A percentile compares a stretch with the other conserved stretches of the same genome.
Conservation (phyloP, 2,329 filamentous ascomycete species). For the Exophiala calicioides region DNA sequence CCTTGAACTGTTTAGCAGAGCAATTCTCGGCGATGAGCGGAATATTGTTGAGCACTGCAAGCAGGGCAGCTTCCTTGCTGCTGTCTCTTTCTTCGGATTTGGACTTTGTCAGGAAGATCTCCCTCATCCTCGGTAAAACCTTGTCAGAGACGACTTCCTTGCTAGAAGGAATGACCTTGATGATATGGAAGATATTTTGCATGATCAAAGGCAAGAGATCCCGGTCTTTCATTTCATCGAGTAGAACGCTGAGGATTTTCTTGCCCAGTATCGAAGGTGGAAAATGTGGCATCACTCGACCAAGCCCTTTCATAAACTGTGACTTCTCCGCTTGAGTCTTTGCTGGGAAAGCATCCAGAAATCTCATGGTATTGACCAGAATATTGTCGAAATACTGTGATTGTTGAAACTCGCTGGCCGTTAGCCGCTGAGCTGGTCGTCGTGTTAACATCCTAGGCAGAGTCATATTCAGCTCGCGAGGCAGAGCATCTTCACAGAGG, state of each 20-base stretch:
- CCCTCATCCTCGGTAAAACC: slow-evolving; percentile 79
- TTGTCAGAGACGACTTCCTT: slow-evolving; percentile 79
- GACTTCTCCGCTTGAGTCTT: slow-evolving; percentile 91
- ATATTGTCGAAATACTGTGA: slow-evolving; percentile 97
- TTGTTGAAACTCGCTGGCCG: slow-evolving; percentile 87
- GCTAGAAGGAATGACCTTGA: slow-evolving; percentile 74
- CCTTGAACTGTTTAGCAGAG: slow-evolving; percentile 90
- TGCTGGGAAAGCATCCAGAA: slow-evolving; percentile 84
- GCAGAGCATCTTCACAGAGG: slow-evolving; percentile 74
- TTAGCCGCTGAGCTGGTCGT: slow-evolving; percentile 81
- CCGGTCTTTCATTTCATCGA: slow-evolving; percentile 92
- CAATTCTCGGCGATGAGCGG: slow-evolving; percentile 74
- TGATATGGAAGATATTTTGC: slow-evolving; percentile 88
- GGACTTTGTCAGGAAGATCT: slow-evolving; percentile 69
- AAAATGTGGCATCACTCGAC: slow-evolving; percentile 85
- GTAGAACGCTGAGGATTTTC: slow-evolving; percentile 82
- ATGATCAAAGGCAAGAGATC: slow-evolving; percentile 82
- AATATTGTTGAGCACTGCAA: slow-evolving; percentile 87
- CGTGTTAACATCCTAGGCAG: slow-evolving; percentile 84
- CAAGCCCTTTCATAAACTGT: slow-evolving; percentile 85
- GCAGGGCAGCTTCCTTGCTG: slow-evolving; percentile 81
- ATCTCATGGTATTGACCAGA: slow-evolving; percentile 91
- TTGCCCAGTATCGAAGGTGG: slow-evolving; percentile 92
- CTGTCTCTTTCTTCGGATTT: slow-evolving; percentile 71
- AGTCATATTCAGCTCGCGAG: slow-evolving; percentile 75